Percentiles rank a stretch among this genome's conserved stretches.
These are phyloP conservation scores for Penicillium egyptiacum DNA, from an alignment of 495 filamentous ascomycete species.

Conservation along the genomic window DNA sequence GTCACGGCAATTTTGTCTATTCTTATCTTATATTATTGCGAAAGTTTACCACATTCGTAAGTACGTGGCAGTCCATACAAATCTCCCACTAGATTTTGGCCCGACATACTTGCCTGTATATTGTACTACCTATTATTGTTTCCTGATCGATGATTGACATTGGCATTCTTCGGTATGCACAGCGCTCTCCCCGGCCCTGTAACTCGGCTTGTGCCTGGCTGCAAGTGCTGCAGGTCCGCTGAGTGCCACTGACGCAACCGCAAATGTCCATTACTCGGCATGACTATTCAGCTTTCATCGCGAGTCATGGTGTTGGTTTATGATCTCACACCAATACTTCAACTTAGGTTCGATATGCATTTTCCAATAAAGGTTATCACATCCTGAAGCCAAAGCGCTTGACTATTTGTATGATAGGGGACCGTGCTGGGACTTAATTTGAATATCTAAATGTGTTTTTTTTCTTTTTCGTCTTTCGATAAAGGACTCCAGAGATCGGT, in stretches of 20 bases:
- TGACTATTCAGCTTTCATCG: background rate
- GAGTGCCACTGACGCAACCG: slow-evolving; percentile 2
- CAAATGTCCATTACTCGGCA: slow-evolving; percentile 1
- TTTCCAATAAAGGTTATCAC: slow-evolving; percentile 4
- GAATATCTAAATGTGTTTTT: background rate
- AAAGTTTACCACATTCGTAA: slow-evolving; percentile 2
- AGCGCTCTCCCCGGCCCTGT: background rate
- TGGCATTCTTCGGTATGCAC: slow-evolving; percentile 15
- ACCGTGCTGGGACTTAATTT: background rate
- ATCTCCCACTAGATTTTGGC: background rate
- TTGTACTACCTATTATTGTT: background rate
- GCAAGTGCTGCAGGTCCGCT: slow-evolving; percentile 7
- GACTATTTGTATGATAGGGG: background rate
- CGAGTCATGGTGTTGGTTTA: background rate
- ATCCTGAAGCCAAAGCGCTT: background rate
- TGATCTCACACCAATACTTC: slow-evolving; percentile 1
- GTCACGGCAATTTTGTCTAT: background rate
- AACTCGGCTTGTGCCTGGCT: background rate
- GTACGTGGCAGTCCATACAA: background rate
- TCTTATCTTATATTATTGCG: background rate
- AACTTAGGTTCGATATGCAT: background rate
- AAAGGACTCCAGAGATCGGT: background rate
- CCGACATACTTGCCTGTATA: background rate
- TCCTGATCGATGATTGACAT: background rate
- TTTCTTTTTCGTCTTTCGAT: background rate